Base-by-base conservation (phyloP, 768 basidiomycete genomes). In the Lactifluus pinguis region DNA sequence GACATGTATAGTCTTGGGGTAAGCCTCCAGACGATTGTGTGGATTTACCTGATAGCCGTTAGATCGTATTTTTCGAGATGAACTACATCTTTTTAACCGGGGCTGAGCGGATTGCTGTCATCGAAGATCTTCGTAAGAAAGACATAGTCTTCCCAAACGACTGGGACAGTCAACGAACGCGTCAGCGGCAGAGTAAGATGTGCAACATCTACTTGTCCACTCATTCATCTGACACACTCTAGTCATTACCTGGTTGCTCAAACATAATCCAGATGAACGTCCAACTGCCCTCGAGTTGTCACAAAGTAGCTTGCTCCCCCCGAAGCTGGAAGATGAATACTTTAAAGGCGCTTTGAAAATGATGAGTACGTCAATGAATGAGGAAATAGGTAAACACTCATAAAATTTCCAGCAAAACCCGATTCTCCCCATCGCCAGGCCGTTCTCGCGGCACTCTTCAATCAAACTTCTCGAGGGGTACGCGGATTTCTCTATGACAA, bases 21-120 rank as follows among this genome's bases (percentile, higher is more conserved):
- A 69, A 54, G 85, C 76, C 42, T 47, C 39, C 10, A 19, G n/a
- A 30, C 19, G 58, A 21, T 47, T 19, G 10, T n/a, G 42, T 19
- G 11, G 21, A 57, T n/a, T 51, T 36, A 42, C 14, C 11, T 62
- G 36, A 42, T 48, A 30, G 42, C 60, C 39, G 29, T 21, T 63
- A 94, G 91, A 85, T 98, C 65, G 94, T 97, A 14, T 97, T 97
- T 73, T 97, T 98, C 68, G 95, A 98, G 75, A 95, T 97, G 93
- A 94, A 92, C 71, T 91, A 86, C 72, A 68, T 76, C 17, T 92
- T 97, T 73, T 75, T 81, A 11, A 97, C 94, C 0, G 85, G 83
- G 1, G 80, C 89, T 19, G 94, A 98, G 68, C 84, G 94, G 21
- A 88, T 89, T 42, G 83, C 80, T 1, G 92, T 94, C 21, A 79